These are phyloP conservation scores for Penicillium janthinellum DNA, from an alignment of 2,329 filamentous ascomycete species.

Conservation along the genomic window DNA sequence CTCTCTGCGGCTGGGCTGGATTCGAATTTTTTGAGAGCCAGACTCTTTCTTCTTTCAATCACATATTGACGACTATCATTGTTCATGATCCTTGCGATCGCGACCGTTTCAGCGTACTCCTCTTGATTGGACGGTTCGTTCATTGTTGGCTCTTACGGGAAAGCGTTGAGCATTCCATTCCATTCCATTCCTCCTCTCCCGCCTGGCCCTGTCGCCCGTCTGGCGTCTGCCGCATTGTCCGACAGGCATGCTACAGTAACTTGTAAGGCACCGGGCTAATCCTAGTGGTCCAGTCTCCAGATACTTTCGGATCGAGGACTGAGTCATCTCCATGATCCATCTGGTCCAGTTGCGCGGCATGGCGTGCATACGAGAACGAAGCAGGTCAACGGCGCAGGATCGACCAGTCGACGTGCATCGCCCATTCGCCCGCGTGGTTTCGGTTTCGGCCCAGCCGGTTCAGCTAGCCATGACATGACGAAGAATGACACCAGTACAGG, in stretches of 20 bases:
- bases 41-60: neutral
- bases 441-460: neutral
- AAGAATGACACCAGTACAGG: too few relatives aligned
- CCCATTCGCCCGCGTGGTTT: constrained; percentile 5
- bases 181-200: neutral
- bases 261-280: neutral
- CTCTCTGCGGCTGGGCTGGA: neutral
- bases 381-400: constrained; percentile 14
- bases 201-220: neutral
- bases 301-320: neutral
- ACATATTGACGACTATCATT: neutral
- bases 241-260: neutral
- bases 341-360: neutral
- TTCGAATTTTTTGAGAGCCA: neutral
- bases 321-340: neutral
- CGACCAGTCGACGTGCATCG: neutral
- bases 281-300: neutral
- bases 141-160: neutral
- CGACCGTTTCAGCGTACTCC: neutral
- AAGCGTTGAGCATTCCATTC: constrained; percentile 7
- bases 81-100: neutral
- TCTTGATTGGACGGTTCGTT: neutral
- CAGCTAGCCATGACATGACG: neutral
- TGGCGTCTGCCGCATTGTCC: neutral
- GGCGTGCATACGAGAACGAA: constrained; percentile 1